Evolutionary conservation across 2,329 filamentous ascomycete species (phyloP).

Genomic region (Lasiodiplodia hormozganensis): DNA sequence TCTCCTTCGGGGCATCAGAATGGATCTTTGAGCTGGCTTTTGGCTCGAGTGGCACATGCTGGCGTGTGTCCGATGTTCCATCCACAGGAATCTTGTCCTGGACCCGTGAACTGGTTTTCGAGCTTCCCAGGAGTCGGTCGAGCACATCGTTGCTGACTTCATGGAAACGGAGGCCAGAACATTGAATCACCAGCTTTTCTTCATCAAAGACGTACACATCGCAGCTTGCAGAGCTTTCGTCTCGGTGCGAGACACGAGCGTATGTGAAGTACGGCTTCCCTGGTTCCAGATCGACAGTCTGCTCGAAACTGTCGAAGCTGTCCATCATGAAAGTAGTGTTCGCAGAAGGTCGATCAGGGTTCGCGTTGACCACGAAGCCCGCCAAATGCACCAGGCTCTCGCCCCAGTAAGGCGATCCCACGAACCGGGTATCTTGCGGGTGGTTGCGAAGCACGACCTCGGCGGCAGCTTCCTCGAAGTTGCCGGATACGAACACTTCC

Average conservation of each 20-base stretch:
- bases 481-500: constrained; percentile 64
- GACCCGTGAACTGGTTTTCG: constrained; percentile 44
- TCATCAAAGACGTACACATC: constrained; percentile 67
- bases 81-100: constrained; percentile 55
- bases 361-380: constrained; percentile 67
- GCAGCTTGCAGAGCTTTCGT: constrained; percentile 62
- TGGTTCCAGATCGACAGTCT: constrained; percentile 58
- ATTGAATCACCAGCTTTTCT: constrained; percentile 63
- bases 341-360: constrained; percentile 63
- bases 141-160: constrained; percentile 70
- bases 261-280: constrained; percentile 65
- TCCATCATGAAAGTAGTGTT: constrained; percentile 68
- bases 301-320: constrained; percentile 66
- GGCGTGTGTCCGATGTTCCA: fast-evolving
- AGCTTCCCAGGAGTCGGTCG: constrained; percentile 65
- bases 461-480: constrained; percentile 62
- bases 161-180: constrained; percentile 70
- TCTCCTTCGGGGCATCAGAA: too few relatives aligned
- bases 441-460: constrained; percentile 62
- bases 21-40: too few relatives aligned
- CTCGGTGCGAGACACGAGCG: constrained; percentile 66
- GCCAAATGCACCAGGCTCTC: constrained; percentile 64
- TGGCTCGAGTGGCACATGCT: too few relatives aligned
- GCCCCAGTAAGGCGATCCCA: constrained; percentile 67
- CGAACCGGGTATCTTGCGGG: constrained; percentile 61